A percentile compares a stretch with the other conserved stretches of the same genome.
Conservation (phyloP, 345 rosid species). For the Zanthoxylum bungeanum region DNA sequence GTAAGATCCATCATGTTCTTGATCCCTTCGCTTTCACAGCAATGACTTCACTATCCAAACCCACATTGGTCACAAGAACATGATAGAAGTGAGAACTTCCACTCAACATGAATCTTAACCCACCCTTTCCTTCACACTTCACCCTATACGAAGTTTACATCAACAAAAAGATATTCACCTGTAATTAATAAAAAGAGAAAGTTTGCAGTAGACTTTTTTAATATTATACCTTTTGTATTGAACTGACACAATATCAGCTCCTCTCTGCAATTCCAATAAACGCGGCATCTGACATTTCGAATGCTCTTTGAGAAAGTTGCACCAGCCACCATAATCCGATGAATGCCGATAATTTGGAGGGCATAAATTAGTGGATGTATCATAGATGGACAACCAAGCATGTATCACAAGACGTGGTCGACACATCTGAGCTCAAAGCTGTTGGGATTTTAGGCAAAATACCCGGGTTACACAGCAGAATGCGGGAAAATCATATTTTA, state of each 20-base stretch:
- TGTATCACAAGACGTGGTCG: conserved; percentile 78
- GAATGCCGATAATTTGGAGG: conserved; percentile 85
- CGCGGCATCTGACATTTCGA: conserved; percentile 85
- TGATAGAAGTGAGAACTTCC: conserved; percentile 70
- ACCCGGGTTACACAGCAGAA: too few relatives aligned
- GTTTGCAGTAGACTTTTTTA: background rate
- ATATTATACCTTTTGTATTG: conserved; percentile 58
- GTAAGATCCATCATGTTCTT: conserved; percentile 90
- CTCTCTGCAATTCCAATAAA: conserved; percentile 73
- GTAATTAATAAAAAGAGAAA: background rate
- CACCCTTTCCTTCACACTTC: conserved; percentile 64
- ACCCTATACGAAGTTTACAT: conserved; percentile 39
- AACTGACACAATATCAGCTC: conserved; percentile 72
- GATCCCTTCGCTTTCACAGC: conserved; percentile 88
- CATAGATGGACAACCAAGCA: conserved; percentile 74
- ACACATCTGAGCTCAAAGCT: conserved; percentile 82
- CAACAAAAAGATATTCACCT: background rate
- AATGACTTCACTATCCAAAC: conserved; percentile 69
- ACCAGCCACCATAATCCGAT: conserved; percentile 86
- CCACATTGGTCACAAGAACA: conserved; percentile 77
- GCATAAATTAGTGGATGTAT: conserved; percentile 84
- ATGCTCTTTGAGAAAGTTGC: conserved; percentile 89
- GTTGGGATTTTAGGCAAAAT: too few relatives aligned
- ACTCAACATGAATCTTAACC: conserved; percentile 66
- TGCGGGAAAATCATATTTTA: too few relatives aligned